Conservation (phyloP, 345 rosid genomes). For the Cardamine chenopodiifolia region DNA sequence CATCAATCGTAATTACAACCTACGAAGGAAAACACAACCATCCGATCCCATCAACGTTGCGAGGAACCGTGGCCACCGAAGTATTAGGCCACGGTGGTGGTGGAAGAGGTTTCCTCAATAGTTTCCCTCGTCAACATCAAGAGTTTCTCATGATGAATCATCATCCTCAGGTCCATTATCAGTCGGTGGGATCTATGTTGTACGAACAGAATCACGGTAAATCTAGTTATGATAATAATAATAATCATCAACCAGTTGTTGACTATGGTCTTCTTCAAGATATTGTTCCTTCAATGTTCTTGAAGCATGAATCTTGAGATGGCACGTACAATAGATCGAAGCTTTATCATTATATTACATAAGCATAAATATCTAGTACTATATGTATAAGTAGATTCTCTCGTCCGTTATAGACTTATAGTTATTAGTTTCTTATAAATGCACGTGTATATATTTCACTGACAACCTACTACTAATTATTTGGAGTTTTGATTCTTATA, state of each 20-base stretch:
- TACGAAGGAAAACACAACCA: constrained; percentile 91
- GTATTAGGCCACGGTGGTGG: constrained; percentile 23
- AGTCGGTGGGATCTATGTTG: constrained; percentile 16
- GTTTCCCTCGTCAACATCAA: constrained; percentile 30
- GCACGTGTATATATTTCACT: constrained; percentile 6
- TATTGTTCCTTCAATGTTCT: constrained; percentile 43
- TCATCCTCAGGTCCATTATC: neutral
- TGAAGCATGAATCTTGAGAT: constrained; percentile 31
- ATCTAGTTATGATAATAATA: constrained; percentile 1
- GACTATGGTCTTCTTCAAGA: constrained; percentile 47
- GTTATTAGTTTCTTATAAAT: neutral
- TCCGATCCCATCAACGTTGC: constrained; percentile 60
- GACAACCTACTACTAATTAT: neutral
- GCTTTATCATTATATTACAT: neutral
- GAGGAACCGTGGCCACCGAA: constrained; percentile 47
- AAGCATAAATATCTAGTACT: neutral
- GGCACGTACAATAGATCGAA: neutral
- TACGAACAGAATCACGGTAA: constrained; percentile 8
- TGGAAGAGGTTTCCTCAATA: constrained; percentile 17
- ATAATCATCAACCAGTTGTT: constrained; percentile 21
- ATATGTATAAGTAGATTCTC: neutral
- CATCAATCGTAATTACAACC: constrained; percentile 71
- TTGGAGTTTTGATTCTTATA: constrained; percentile 9
- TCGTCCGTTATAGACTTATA: neutral
- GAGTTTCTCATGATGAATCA: constrained; percentile 31